Base-by-base conservation (phyloP, 805 yeast species). In the Lipomyces yamanashiensis region DNA sequence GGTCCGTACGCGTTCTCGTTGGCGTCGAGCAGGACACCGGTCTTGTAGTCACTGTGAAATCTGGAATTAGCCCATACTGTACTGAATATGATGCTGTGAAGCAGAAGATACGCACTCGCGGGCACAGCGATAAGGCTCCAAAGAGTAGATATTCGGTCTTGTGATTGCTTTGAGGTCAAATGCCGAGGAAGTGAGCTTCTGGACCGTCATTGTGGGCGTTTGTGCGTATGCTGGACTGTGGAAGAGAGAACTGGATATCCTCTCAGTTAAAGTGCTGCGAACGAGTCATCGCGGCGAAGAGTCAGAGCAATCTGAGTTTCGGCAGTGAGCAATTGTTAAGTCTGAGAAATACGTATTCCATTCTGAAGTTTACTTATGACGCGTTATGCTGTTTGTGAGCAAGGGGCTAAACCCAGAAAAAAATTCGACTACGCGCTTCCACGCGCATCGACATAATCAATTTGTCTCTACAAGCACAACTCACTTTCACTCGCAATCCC, bases 1-100 rank as follows among this genome's bases (percentile, higher is more conserved):
- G 97, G 93, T 0, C 98, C 99, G 73, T 87, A 89, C 1, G 98
- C 88, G 74, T 95, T 95, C 77, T 95, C 99, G 73, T 95, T 95
- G 61, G 99, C 99, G 76, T 95, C 99, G 58, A 95, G 80, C 23
- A 95, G 80, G 50, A 95, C 81, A 37, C 99, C 99, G 43, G 83
- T 91, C 63, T 85, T 88, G 81, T 87, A 93, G 74, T 93, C 98
- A 73, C 81, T 78, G 58, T 33, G 37, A 44, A 1, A 39, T 6
- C 40, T 36, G 21, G 15, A 5, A 15, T n/a, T 17, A 39, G 36
- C 12, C 23, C 45, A 28, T 19, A 17, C 33, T 5, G 39, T 5
- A 36, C 21, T 7, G 53, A 1, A 1, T 8, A 19, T 33, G 34
- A 39, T 23, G 19, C 17, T 13, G 12, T 15, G 15, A 33, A 40